Evolutionary conservation across 2,329 filamentous ascomycete species (phyloP).

Genomic region (Aspergillus jensenii): DNA sequence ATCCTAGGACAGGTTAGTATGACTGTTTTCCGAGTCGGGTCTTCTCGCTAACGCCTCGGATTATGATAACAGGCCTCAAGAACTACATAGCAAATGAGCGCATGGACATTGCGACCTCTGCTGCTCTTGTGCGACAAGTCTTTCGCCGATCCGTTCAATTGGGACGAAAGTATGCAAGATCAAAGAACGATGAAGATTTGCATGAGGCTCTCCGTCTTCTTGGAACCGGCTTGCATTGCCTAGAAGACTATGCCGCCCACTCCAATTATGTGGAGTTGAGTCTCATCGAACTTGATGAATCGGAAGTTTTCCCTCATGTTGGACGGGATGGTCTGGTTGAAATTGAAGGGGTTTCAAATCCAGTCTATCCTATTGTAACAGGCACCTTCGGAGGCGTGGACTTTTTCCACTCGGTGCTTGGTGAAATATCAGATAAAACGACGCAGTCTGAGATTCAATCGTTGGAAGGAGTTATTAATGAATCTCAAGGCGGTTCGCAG

Average conservation of each 20-base stretch:
- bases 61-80: slow-evolving; percentile 61
- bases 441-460: slow-evolving; percentile 89
- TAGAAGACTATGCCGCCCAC: slow-evolving; percentile 91
- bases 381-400: slow-evolving; percentile 95
- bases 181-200: slow-evolving; percentile 70
- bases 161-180: slow-evolving; percentile 69
- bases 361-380: slow-evolving; percentile 80
- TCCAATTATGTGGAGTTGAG: slow-evolving; percentile 91
- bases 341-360: slow-evolving; percentile 63
- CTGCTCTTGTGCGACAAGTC: slow-evolving; percentile 71
- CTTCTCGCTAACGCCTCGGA: background rate
- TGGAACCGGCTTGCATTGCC: slow-evolving; percentile 84
- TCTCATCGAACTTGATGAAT: slow-evolving; percentile 81
- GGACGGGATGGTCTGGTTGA: slow-evolving; percentile 71
- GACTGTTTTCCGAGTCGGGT: background rate
- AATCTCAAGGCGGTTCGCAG: slow-evolving; percentile 58
- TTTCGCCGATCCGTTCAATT: slow-evolving; percentile 74
- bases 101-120: slow-evolving; percentile 76
- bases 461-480: slow-evolving; percentile 76
- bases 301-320: slow-evolving; percentile 81
- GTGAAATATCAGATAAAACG: slow-evolving; percentile 79
- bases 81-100: slow-evolving; percentile 92
- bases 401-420: slow-evolving; percentile 84
- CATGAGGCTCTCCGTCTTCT: slow-evolving; percentile 83
- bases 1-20: slow-evolving; percentile 62